Base-by-base conservation (phyloP, 2,329 filamentous ascomycete species). In the Ascochyta fabae region DNA sequence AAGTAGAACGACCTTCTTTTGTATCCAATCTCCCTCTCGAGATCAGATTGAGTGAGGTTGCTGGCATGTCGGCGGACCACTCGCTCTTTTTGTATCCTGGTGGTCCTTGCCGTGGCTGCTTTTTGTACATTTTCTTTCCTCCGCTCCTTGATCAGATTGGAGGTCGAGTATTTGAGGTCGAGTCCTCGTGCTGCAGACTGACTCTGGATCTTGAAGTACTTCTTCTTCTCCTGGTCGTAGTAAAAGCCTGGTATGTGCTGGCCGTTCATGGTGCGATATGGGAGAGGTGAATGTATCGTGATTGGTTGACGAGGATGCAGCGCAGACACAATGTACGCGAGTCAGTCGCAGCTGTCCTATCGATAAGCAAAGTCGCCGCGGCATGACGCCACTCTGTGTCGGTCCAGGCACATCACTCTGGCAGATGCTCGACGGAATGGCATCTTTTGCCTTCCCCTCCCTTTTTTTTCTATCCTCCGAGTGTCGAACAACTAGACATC, bases 151-250 rank as follows among this genome's bases (percentile, higher is more conserved):
- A 66, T 64, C 8, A 81, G 70, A 43, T 79, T 79, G 10, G 74
- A 66, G 13, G 67, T 62, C 0, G 77, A 74, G 61, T 82, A 79
- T 53, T 77, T 79, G 60, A 38, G 62, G 44, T 56, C 58, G 3
- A 52, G 75, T 64, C 33, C 73, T 68, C 45, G 67, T 48, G 69
- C 77, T 13, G 62, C 59, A 7, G 44, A 73, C 26, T 76, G 69
- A 15, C 72, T 69, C 48, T 77, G 73, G 22, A 83, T 77, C 34
- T 74, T 75, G 72, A 83, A 83, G 65, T 83, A 83, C 56, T 81
- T 82, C 45, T 74, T 72, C 67, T 80, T 82, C 35, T 79, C 77
- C 31, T 67, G 60, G 58, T 83, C 79, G 58, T 70, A 82, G 62
- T 80, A 81, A 57, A 76, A 81, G 31, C 81, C 81, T 4, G 80